Percentiles rank a stretch among this genome's conserved stretches.
Conservation (phyloP, 345 rosid genomes). For the Lepidium didymum region DNA sequence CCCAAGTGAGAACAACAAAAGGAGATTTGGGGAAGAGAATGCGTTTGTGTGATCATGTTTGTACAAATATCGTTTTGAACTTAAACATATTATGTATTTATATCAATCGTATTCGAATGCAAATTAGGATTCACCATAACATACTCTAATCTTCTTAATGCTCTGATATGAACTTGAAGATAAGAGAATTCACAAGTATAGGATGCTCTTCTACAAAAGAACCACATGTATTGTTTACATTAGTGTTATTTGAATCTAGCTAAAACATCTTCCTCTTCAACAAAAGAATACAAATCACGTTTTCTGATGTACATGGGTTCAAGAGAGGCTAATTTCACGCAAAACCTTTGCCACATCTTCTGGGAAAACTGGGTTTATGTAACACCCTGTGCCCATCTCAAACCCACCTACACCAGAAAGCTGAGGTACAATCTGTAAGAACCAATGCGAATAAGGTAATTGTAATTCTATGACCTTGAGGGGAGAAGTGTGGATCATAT, state of each 20-base stretch:
- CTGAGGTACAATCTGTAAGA: slow-evolving; percentile 62
- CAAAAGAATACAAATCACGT: not conserved
- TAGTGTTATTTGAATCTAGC: not conserved
- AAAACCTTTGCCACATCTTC: slow-evolving; percentile 79
- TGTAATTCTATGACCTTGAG: slow-evolving; percentile 34
- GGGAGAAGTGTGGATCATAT: slow-evolving; percentile 86
- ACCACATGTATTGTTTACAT: not conserved
- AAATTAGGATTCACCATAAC: slow-evolving; percentile 17
- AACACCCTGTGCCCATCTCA: slow-evolving; percentile 70
- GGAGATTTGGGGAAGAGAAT: not conserved
- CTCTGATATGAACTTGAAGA: not conserved
- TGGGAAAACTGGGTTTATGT: slow-evolving; percentile 80
- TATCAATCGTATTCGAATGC: slow-evolving; percentile 25
- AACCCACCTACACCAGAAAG: slow-evolving; percentile 49
- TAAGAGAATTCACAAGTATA: not conserved
- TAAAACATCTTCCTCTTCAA: not conserved
- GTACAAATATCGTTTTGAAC: slow-evolving; percentile 29
- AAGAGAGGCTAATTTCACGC: slow-evolving; percentile 58
- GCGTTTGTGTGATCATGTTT: slow-evolving; percentile 28
- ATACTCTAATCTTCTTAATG: not conserved
- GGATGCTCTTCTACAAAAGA: not conserved
- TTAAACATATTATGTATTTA: slow-evolving; percentile 19
- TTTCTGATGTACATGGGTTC: slow-evolving; percentile 25
- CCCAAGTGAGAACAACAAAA: slow-evolving; percentile 45
- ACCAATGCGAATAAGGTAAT: slow-evolving; percentile 64